A percentile compares a stretch with the other conserved stretches of the same genome.
phyloP scores from a whole-genome alignment of 164 flowering plant species.

The Dillenia suffruticosa region DNA sequence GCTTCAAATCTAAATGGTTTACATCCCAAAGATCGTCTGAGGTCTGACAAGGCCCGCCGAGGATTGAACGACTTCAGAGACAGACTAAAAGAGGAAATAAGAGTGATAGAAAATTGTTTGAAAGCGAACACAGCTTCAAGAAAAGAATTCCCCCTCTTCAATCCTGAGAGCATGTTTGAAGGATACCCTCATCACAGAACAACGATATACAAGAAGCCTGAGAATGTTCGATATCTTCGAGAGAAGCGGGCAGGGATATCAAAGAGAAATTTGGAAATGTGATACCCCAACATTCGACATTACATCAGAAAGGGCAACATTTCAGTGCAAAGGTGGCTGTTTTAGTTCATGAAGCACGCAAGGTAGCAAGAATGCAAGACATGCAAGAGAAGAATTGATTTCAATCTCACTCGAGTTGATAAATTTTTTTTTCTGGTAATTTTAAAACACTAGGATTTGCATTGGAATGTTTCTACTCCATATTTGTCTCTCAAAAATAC shows the following conservation, averaged over 20 bases:
- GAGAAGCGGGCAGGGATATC: constrained; percentile 4
- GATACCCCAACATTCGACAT: constrained; percentile 45
- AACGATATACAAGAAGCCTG: constrained; percentile 18
- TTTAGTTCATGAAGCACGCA: constrained; percentile 11
- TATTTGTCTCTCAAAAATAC: neutral
- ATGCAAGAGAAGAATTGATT: neutral
- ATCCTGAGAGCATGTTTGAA: constrained; percentile 24
- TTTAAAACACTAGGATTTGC: too few relatives aligned
- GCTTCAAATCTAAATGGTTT: constrained; percentile 6
- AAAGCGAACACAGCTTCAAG: constrained; percentile 22
- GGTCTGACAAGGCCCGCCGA: constrained; percentile 13
- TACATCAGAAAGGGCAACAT: constrained; percentile 19
- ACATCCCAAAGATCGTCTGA: constrained; percentile 6
- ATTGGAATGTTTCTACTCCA: too few relatives aligned
- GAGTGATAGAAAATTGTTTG: constrained; percentile 51
- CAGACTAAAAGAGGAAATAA: constrained; percentile 53
- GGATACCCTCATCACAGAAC: constrained; percentile 30
- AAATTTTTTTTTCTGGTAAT: neutral
- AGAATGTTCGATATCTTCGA: constrained; percentile 20
- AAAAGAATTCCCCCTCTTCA: constrained; percentile 42
- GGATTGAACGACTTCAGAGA: constrained; percentile 36
- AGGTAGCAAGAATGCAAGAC: constrained; percentile 12
- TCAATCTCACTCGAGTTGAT: too few relatives aligned
- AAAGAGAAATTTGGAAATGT: constrained; percentile 17
- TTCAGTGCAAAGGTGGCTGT: constrained; percentile 22